Evolutionary conservation across 495 filamentous ascomycete species (phyloP).

Genomic region (Diplogelasinospora grovesii): DNA sequence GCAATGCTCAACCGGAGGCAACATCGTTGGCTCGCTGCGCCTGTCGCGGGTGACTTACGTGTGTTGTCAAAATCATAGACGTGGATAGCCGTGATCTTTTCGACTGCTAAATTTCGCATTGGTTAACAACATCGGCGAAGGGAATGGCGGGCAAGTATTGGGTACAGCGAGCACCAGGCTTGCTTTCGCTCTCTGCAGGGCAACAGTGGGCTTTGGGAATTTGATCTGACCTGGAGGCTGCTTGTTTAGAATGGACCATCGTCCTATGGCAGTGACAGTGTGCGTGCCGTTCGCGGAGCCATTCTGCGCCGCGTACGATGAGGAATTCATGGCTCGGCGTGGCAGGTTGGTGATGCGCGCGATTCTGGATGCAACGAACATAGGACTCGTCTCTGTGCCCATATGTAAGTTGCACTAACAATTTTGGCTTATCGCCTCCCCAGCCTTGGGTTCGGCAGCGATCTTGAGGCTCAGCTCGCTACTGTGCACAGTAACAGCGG

Average conservation of each 20-base stretch:
- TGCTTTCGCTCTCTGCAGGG: no score
- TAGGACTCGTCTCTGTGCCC: conserved; percentile 9
- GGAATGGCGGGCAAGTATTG: conserved; percentile 3
- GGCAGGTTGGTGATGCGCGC: conserved; percentile 9
- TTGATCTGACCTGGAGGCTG: conserved; percentile 58
- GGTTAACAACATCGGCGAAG: neutral
- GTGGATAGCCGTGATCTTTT: conserved; percentile 73
- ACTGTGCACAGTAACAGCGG: no score
- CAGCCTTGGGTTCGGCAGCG: no score
- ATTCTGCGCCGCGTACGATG: conserved; percentile 21
- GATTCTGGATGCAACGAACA: conserved; percentile 14
- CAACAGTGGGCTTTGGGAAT: no score
- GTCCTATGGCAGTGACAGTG: conserved; percentile 65
- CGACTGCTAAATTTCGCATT: conserved; percentile 40
- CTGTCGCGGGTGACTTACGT: conserved; percentile 39
- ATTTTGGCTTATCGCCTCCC: no score
- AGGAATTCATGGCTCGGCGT: conserved; percentile 20
- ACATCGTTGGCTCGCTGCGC: no score
- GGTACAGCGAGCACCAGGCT: no score
- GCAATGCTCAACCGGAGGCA: neutral
- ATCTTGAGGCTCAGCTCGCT: no score
- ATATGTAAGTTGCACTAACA: conserved; percentile 9
- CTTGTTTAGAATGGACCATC: conserved; percentile 73
- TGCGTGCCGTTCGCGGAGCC: conserved; percentile 22
- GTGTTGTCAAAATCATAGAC: conserved; percentile 99